Base-by-base conservation (phyloP, 352 stramenopile species). In the Phytophthora constricta region DNA sequence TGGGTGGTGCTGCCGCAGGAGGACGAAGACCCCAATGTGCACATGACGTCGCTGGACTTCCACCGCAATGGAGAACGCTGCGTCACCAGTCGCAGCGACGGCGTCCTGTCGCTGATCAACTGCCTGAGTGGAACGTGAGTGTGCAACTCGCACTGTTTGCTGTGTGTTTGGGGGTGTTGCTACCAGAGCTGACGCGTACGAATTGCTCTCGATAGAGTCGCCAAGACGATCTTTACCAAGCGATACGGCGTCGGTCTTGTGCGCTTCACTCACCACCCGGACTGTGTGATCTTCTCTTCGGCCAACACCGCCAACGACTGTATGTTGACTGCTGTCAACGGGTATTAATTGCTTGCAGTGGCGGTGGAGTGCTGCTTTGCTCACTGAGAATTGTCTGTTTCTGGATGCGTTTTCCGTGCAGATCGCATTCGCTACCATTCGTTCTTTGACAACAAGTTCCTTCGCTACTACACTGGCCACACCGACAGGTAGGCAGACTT, bases 391-490 rank as follows among this genome's bases (percentile, higher is more conserved):
- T n/a, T n/a, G n/a, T n/a, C n/a, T n/a, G n/a, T n/a, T n/a, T n/a
- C n/a, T n/a, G n/a, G n/a, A n/a, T n/a, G n/a, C n/a, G n/a, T n/a
- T n/a, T n/a, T n/a, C n/a, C n/a, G n/a, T n/a, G 14, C 48, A 95
- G 87, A 92, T 49, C 79, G 86, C 50, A 91, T 96, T 54, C 85
- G 88, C 11, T 96, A 96, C 70, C 88, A 96, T 58, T 96, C 88
- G 53, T 80, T 94, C 57, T 96, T 91, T 33, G 88, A 96, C 78
- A 96, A 96, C 72, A 89, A 93, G 43, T 96, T 95, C 57, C 78
- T 96, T 20, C 86, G 88, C n/a, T 95, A 94, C 65, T 95, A 91
- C 72, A 85, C 78, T 27, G 86, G 88, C 5, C 88, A 96, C 63
- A 91, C 77, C 0, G 79, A 85, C 14, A 88, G 70, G 86, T 93